These are phyloP conservation scores for Phlyctochytrium bullatum DNA, from an alignment of 192 early-diverging fungal genomes.

Conservation along the genomic window DNA sequence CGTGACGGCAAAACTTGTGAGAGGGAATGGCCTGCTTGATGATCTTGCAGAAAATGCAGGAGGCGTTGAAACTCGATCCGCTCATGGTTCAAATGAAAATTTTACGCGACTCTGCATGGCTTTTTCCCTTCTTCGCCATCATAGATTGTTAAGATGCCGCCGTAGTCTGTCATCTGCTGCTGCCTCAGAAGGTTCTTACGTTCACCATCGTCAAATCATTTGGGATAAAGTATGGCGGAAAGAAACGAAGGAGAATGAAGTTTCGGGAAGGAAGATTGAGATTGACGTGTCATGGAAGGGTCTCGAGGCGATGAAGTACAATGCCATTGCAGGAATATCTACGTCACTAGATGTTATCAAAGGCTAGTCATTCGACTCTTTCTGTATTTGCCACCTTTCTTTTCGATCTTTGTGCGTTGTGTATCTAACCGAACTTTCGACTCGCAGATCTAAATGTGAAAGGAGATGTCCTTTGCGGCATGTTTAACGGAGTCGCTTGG, in stretches of 20 bases:
- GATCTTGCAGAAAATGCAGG: constrained; percentile 95
- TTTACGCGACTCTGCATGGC: too few species aligned
- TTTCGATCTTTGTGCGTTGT: too few species aligned
- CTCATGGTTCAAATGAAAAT: too few species aligned
- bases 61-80: constrained; percentile 38
- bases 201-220: constrained; percentile 6
- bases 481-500: constrained; percentile 16
- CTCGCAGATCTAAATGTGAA: background rate
- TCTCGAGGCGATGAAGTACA: background rate
- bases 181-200: too few species aligned
- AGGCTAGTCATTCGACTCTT: constrained; percentile 2
- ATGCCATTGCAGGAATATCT: constrained; percentile 6
- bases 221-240: constrained; percentile 15
- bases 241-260: background rate
- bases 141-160: too few species aligned
- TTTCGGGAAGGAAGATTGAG: background rate
- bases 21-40: constrained; percentile 78
- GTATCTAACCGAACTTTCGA: too few species aligned
- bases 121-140: too few species aligned
- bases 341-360: constrained; percentile 10
- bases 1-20: constrained; percentile 51
- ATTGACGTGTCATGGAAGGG: background rate
- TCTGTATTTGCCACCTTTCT: background rate
- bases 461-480: background rate
- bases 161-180: too few species aligned